Base-by-base conservation (phyloP, 805 yeast species). In the Gaillardinia entomophila region DNA sequence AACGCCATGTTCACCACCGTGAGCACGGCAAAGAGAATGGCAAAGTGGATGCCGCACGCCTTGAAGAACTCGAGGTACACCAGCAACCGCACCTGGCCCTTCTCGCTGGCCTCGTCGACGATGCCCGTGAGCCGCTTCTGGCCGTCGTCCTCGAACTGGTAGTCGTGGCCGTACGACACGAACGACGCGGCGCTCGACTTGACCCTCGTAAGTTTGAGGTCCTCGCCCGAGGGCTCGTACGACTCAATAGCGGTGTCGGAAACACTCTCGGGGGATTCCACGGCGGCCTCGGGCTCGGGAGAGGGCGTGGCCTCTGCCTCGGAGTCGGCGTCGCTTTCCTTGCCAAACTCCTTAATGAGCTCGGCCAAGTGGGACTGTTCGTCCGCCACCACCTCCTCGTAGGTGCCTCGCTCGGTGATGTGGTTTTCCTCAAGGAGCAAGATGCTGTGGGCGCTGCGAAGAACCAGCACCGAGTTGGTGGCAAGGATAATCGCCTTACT, bases 391-490 rank as follows among this genome's bases (percentile, higher is more conserved):
- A 47, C 48, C 7, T 46, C 43, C 1, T 49, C 42, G 34, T 38
- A 46, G 36, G 34, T 41, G 24, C 40, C 63, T 44, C 41, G 48
- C 28, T 64, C 70, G n/a, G 45, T 36, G 15, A 63, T 54, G 13
- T 45, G 38, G 5, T 62, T 61, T 15, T 34, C 40, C 24, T 45
- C 47, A 35, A 64, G 46, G 34, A 60, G 48, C 28, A 49, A 54
- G 27, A 61, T 62, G 28, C 53, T 49, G 33, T 53, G 46, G 12
- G 68, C 65, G 32, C 53, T 44, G 24, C 57, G 59, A 34, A 64
- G 48, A 12, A 64, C 62, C 24, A 51, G 43, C 23, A 62, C 63
- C 3, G 65, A 55, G 37, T 64, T 64, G 2, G 70, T 64, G 14
- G 68, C 68, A 27, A 64, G 52, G 24, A 64, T 43, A 24, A 53